Evolutionary conservation across 2,329 filamentous ascomycete species (phyloP).

Genomic region (Fusarium tanahbumbuense): DNA sequence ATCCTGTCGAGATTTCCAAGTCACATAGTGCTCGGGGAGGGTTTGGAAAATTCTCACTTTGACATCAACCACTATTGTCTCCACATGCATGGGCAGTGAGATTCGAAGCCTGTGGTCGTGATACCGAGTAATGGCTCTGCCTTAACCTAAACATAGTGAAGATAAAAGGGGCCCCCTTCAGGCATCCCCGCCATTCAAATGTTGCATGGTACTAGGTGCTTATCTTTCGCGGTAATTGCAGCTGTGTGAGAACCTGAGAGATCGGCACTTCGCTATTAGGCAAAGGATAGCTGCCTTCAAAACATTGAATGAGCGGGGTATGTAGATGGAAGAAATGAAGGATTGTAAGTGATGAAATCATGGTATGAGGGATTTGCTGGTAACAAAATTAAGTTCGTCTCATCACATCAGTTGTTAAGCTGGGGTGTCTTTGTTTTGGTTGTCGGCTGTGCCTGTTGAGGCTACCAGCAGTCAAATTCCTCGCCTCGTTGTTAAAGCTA

Average conservation of each 20-base stretch:
- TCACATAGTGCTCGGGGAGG: background rate
- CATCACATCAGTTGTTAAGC: background rate
- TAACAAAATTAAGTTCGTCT: background rate
- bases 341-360: background rate
- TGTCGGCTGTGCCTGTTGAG: slow-evolving; percentile 16
- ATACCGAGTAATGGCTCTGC: too few species aligned
- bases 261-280: slow-evolving; percentile 8
- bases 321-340: background rate
- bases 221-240: background rate
- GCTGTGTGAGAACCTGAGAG: slow-evolving; percentile 15
- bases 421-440: background rate
- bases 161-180: background rate
- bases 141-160: background rate
- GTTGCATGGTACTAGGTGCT: background rate
- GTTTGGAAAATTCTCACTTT: background rate
- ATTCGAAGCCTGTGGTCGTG: background rate
- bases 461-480: slow-evolving; percentile 20
- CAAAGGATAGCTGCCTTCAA: background rate
- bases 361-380: background rate
- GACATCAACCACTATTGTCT: background rate
- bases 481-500: slow-evolving; percentile 22
- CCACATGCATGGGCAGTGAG: background rate
- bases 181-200: background rate
- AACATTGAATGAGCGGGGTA: slow-evolving; percentile 13
- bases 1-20: background rate